These are phyloP conservation scores for Barnettozyma pratensis DNA, from an alignment of 805 yeast genomes.

Conservation along the genomic window DNA sequence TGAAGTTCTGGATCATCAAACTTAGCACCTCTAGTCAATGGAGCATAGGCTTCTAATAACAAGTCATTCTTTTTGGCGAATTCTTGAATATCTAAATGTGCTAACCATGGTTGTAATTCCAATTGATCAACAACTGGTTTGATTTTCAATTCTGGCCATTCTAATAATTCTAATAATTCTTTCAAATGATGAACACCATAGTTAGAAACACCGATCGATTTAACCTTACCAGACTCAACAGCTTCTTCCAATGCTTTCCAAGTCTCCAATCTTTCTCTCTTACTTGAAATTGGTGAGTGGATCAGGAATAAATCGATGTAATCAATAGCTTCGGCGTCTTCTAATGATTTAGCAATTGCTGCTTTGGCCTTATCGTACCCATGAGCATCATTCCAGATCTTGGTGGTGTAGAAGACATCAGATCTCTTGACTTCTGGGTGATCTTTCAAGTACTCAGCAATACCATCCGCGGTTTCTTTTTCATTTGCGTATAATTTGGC, in stretches of 20 bases:
- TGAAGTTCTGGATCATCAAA: constrained; percentile 49
- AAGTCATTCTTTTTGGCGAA: constrained; percentile 53
- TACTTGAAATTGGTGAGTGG: constrained; percentile 55
- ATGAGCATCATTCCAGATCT: constrained; percentile 49
- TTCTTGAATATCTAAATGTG: constrained; percentile 56
- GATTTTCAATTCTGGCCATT: constrained; percentile 47
- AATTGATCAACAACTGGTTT: constrained; percentile 73
- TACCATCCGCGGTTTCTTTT: constrained; percentile 57
- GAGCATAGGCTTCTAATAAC: constrained; percentile 72
- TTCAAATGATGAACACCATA: constrained; percentile 56
- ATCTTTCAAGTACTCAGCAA: constrained; percentile 44
- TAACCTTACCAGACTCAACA: constrained; percentile 51
- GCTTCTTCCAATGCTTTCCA: constrained; percentile 75
- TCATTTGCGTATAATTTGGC: constrained; percentile 69
- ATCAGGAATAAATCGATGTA: constrained; percentile 71
- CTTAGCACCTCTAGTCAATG: constrained; percentile 62
- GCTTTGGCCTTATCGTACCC: constrained; percentile 50
- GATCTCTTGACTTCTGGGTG: constrained; percentile 48
- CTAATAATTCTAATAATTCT: constrained; percentile 51
- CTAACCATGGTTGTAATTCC: constrained; percentile 83
- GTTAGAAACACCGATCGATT: constrained; percentile 76
- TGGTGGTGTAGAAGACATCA: constrained; percentile 66
- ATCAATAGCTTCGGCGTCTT: constrained; percentile 44
- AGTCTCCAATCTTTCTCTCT: constrained; percentile 48
- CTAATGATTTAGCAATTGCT: constrained; percentile 54